A percentile compares a stretch with the other conserved stretches of the same genome.
Evolutionary conservation across 192 early-diverging fungal species (phyloP).

Genomic region (Coemansia erecta): DNA sequence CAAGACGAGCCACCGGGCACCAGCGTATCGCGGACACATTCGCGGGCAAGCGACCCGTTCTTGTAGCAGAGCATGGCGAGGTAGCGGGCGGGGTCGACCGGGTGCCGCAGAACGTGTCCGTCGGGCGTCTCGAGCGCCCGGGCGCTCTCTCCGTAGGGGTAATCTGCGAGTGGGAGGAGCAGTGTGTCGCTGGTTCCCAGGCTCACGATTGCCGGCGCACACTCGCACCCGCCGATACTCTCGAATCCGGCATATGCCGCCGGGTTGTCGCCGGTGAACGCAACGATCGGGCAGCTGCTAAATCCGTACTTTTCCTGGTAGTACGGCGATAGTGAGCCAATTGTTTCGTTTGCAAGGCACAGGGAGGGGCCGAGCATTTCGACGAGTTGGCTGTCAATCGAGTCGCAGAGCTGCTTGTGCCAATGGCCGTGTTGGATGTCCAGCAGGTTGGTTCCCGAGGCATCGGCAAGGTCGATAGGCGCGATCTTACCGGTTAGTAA

Average conservation of each 20-base stretch:
- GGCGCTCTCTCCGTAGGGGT: conserved; percentile 16
- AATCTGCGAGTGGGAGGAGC: conserved; percentile 54
- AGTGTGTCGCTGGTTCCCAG: conserved; percentile 83
- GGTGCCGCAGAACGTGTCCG: conserved; percentile 66
- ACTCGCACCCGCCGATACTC: conserved; percentile 55
- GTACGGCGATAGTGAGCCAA: conserved; percentile 61
- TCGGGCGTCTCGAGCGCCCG: conserved; percentile 18
- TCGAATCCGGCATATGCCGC: conserved; percentile 51
- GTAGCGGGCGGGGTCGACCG: conserved; percentile 56
- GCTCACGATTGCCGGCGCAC: conserved; percentile 58
- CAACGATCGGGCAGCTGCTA: conserved; percentile 56
- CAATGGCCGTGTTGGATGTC: conserved; percentile 56
- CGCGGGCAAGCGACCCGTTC: conserved; percentile 81
- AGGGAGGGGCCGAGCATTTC: conserved; percentile 52
- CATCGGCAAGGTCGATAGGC: conserved; percentile 70
- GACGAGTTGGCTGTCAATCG: conserved; percentile 25
- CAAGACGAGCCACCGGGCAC: conserved; percentile 56
- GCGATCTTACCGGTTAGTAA: conserved; percentile 59
- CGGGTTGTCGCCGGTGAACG: conserved; percentile 83
- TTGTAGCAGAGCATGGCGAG: conserved; percentile 82
- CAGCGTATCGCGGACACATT: conserved; percentile 59
- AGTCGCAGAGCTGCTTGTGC: conserved; percentile 18
- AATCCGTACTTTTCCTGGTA: conserved; percentile 69
- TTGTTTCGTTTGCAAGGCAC: conserved; percentile 28
- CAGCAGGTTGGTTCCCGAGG: conserved; percentile 78